These are phyloP conservation scores for Boletus tomentosulus DNA, from an alignment of 768 basidiomycete genomes.

Conservation along the genomic window DNA sequence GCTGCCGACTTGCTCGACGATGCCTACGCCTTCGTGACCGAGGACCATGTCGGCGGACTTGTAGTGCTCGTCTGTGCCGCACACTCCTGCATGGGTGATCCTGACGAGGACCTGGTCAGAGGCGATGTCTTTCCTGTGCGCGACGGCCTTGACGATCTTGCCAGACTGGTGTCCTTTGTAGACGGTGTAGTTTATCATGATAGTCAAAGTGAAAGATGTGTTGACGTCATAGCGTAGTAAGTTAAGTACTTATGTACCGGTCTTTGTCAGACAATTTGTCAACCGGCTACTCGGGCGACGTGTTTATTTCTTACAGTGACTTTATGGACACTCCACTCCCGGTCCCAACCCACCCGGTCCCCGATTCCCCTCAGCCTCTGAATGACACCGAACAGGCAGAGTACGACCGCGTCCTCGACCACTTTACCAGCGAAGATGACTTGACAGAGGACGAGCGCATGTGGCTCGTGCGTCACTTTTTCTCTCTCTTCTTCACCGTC, in stretches of 20 bases:
- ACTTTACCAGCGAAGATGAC: slow-evolving; percentile 50
- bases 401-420: slow-evolving; percentile 51
- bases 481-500: background rate
- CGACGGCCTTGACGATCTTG: slow-evolving; percentile 15
- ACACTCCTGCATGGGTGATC: slow-evolving; percentile 34
- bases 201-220: background rate
- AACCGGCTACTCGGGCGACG: too few species aligned
- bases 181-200: slow-evolving; percentile 25
- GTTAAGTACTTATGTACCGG: too few species aligned
- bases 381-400: slow-evolving; percentile 44
- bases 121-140: slow-evolving; percentile 16
- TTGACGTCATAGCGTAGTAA: background rate
- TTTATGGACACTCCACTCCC: slow-evolving; percentile 14
- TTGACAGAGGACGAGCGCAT: slow-evolving; percentile 68
- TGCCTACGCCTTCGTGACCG: slow-evolving; percentile 38
- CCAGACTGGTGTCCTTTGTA: slow-evolving; percentile 29
- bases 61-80: slow-evolving; percentile 38
- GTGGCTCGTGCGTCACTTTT: slow-evolving; percentile 54
- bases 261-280: too few species aligned
- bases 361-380: slow-evolving; percentile 36
- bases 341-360: slow-evolving; percentile 23
- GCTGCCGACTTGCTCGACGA: slow-evolving; percentile 31
- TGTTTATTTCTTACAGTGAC: too few species aligned
- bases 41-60: slow-evolving; percentile 33
- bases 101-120: slow-evolving; percentile 29